Base-by-base conservation (phyloP, 2,329 filamentous ascomycete genomes). In the Metarhizium anisopliae region DNA sequence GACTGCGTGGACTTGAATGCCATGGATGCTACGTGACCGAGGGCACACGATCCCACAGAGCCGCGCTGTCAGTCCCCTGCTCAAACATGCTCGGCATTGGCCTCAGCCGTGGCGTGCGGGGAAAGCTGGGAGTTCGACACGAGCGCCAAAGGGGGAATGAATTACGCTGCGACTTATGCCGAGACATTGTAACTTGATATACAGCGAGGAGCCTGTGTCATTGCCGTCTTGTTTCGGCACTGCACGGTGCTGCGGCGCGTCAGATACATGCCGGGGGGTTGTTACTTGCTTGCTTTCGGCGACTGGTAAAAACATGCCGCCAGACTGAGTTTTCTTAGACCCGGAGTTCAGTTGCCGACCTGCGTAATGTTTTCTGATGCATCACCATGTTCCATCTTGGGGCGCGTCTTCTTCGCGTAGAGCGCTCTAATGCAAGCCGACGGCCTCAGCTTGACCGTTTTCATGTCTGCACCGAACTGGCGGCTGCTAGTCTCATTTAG, bases 321-420 rank as follows among this genome's bases (percentile, higher is more conserved):
- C 25, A 25, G 25, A 25, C 25, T 6, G n/a, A 16, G 14, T 13
- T 5, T 5, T 42, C 6, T 42, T 42, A 42, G 40, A 40, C 5
- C 38, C 38, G 38, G 38, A 40, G 11, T 16, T 40, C 8, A 13
- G 8, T 40, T 40, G 14, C 11, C 38, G 38, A 40, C 8, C 42
- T 8, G 18, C 42, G 42, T 18, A 20, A 11, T 45, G n/a, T 6
- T 18, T 20, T 13, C 6, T 51, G 18, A 38, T 20, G 32, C 35
- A 51, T 51, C 32, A 51, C 18, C 18, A 42, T 20, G 20, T 29
- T 18, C 14, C 36, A 8, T 40, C 36, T 11, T 30, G 8, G 51
- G 20, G n/a, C 36, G 51, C 51, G 38, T 52, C 38, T 52, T 52
- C 36, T n/a, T 5, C 51, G 38, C 51, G 51, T 52, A 52, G 30